phyloP scores from a whole-genome alignment of 2,329 filamentous ascomycete genomes.

The Nemania sp. region DNA sequence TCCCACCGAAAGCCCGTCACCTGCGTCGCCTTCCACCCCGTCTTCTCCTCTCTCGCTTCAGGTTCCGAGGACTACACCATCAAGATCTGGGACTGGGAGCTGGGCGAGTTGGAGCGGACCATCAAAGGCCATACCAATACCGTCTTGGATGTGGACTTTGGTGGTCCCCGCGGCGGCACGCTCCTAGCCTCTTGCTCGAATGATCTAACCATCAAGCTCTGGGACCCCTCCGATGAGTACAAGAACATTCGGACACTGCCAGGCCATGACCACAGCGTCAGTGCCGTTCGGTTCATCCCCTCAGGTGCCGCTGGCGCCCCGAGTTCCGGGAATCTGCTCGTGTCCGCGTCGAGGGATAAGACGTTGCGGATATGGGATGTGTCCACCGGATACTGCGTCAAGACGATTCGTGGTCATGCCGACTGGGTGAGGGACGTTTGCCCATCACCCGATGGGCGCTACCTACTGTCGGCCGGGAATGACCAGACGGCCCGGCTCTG shows the following conservation, averaged over 20 bases:
- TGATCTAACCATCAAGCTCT: slow-evolving; percentile 91
- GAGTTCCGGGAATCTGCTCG: slow-evolving; percentile 81
- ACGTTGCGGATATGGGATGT: slow-evolving; percentile 90
- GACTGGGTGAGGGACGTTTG: slow-evolving; percentile 92
- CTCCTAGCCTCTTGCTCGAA: slow-evolving; percentile 83
- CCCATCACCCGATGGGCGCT: slow-evolving; percentile 81
- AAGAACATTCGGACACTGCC: slow-evolving; percentile 92
- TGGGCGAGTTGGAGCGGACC: slow-evolving; percentile 87
- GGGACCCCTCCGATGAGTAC: slow-evolving; percentile 91
- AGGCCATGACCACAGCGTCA: slow-evolving; percentile 91
- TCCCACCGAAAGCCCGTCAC: slow-evolving; percentile 82
- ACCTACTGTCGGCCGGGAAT: slow-evolving; percentile 79
- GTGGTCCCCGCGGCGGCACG: slow-evolving; percentile 78
- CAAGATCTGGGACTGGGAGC: slow-evolving; percentile 97
- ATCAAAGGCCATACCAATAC: slow-evolving; percentile 91
- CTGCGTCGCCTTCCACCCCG: slow-evolving; percentile 88
- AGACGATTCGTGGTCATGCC: slow-evolving; percentile 82
- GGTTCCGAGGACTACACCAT: slow-evolving; percentile 92
- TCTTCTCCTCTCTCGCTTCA: slow-evolving; percentile 87
- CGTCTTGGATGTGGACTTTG: slow-evolving; percentile 87
- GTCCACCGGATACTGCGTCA: slow-evolving; percentile 88
- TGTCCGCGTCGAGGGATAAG: slow-evolving; percentile 84
- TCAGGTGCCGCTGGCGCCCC: slow-evolving; percentile 78
- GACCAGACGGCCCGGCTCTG: slow-evolving; percentile 83
- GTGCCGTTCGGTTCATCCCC: slow-evolving; percentile 84